Evolutionary conservation across 768 basidiomycete species (phyloP).

Genomic region (Psilocybe cyanescens): DNA sequence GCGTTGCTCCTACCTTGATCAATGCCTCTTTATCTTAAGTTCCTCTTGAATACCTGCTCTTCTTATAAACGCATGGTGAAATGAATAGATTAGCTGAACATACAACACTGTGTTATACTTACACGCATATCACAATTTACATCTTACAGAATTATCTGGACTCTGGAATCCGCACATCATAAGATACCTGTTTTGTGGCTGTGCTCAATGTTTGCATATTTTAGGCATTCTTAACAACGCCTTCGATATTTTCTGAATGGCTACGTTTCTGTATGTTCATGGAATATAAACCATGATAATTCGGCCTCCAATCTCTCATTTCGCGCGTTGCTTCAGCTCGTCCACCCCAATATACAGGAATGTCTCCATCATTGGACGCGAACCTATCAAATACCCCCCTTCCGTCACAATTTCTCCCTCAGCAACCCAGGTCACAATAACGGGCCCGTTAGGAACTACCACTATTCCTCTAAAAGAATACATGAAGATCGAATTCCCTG

Average conservation of each 20-base stretch:
- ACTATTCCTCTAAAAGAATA: constrained; percentile 50
- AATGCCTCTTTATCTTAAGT: constrained; percentile 90
- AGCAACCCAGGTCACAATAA: constrained; percentile 42
- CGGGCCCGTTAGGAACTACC: constrained; percentile 51
- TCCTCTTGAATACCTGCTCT: no score
- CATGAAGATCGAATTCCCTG: constrained; percentile 46
- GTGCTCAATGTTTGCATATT: constrained; percentile 20
- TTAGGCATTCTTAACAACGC: constrained; percentile 11
- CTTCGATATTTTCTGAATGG: constrained; percentile 13
- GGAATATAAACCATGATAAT: constrained; percentile 33
- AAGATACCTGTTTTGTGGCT: constrained; percentile 14
- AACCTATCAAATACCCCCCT: constrained; percentile 53
- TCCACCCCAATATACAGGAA: constrained; percentile 53
- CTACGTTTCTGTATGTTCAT: constrained; percentile 4
- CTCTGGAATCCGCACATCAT: no score
- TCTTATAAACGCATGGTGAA: no score
- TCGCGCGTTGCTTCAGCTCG: constrained; percentile 39
- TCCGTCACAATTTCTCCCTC: constrained; percentile 46
- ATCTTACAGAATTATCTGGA: no score
- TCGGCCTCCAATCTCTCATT: constrained; percentile 36
- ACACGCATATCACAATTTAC: no score
- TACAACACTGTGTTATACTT: no score
- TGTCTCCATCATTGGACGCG: constrained; percentile 69
- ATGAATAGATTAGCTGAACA: no score
- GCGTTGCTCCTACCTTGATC: constrained; percentile 77